Base-by-base conservation (phyloP, 2,329 filamentous ascomycete genomes). In the Aspergillus terreus region DNA sequence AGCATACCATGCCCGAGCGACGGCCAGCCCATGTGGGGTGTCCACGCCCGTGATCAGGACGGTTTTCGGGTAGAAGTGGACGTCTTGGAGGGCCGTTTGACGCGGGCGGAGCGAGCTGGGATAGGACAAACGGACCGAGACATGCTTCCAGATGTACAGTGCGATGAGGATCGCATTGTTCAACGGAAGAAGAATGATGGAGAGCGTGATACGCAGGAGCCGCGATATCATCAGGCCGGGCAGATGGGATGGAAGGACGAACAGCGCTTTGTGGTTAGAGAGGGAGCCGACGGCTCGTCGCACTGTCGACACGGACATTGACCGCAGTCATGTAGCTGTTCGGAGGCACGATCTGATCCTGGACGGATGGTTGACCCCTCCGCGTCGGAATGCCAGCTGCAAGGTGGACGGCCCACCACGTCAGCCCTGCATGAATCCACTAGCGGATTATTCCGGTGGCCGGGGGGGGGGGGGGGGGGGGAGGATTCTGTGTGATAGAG, bases 31-130 rank as follows among this genome's bases (percentile, higher is more conserved):
- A 64, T 90, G 88, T 41, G 82, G 78, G 80, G 89, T 91, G 43
- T 83, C 82, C 2, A 90, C 77, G 2, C 88, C 87, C 0, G 87
- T 90, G 40, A 92, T 79, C 12, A 92, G 78, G 33, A 91, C 73
- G 0, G 80, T 87, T 49, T 76, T 78, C 1, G 72, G 71, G 32
- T 69, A 66, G 59, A 75, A 76, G 6, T 61, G 64, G 1, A 70
- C 64, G 51, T 69, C 62, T 11, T 58, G 55, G 3, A 64, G 60
- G 14, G 61, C 60, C 17, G 53, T 58, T 53, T 63, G 55, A 32
- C 63, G 62, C 47, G 54, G 59, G 45, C 36, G 51, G 33, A 54
- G 54, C 6, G 60, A 44, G 41, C 53, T 51, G 12, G 60, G 59
- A 2, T 27, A 25, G 4, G 46, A 40, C 4, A 65, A 55, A 2